phyloP scores from a whole-genome alignment of 148 eudicot species.

The Fallopia convolvulus region DNA sequence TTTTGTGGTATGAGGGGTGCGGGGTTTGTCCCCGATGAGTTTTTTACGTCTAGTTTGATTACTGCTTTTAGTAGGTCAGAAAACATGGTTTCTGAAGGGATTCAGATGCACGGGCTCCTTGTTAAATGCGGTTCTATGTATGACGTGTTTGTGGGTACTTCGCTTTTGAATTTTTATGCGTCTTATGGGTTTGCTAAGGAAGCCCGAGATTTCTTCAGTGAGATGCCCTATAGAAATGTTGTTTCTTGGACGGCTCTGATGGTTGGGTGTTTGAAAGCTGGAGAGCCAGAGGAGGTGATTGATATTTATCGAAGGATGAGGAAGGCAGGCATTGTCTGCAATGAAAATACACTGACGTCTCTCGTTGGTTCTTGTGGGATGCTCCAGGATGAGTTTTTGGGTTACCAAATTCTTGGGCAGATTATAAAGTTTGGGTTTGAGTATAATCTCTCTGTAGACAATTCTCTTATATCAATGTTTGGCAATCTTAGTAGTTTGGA shows the following conservation, averaged over 20 bases:
- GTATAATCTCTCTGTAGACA: slow-evolving; percentile 49
- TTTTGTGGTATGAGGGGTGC: slow-evolving; percentile 41
- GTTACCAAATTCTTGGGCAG: slow-evolving; percentile 56
- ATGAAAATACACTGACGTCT: slow-evolving; percentile 49
- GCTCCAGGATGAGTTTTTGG: slow-evolving; percentile 49
- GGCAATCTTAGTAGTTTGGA: slow-evolving; percentile 36
- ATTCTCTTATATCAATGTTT: slow-evolving; percentile 63
- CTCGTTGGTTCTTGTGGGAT: slow-evolving; percentile 51
- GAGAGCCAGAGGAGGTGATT: slow-evolving; percentile 28
- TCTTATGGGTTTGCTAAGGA: slow-evolving; percentile 32
- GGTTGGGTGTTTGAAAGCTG: slow-evolving; percentile 43
- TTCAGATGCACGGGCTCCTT: slow-evolving; percentile 50
- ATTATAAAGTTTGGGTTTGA: slow-evolving; percentile 51
- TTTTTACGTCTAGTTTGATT: slow-evolving; percentile 52
- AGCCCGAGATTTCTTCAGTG: slow-evolving; percentile 42
- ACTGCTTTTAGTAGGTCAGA: slow-evolving; percentile 48
- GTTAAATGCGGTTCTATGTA: slow-evolving; percentile 41
- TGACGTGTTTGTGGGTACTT: slow-evolving; percentile 53
- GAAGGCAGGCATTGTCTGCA: slow-evolving; percentile 35
- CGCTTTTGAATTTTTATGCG: slow-evolving; percentile 63
- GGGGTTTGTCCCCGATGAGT: slow-evolving; percentile 37
- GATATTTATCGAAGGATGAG: slow-evolving; percentile 40
- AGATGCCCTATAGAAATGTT: slow-evolving; percentile 52
- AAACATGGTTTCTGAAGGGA: slow-evolving; percentile 43
- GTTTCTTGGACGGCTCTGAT: slow-evolving; percentile 78